Evolutionary conservation across 257 asterid genomes (phyloP), one percentile per base, ranked within the genome.

Genomic region (Solanum arcanum): DNA sequence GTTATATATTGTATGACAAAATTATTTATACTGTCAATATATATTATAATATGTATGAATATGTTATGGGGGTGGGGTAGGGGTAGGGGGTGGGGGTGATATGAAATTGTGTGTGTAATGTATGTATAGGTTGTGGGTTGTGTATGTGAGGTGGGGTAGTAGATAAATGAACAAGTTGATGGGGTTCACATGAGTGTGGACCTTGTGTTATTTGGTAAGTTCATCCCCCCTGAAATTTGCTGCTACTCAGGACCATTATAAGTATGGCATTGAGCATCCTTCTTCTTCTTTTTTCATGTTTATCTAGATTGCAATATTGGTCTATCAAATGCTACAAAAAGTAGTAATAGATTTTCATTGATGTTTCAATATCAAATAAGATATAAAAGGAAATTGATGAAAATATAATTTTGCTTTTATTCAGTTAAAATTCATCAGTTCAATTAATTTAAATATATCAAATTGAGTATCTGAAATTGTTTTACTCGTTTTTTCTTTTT

Each of bases 131-230:
- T 88, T 87, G 94, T 89, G 94, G 93, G 92, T 44, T 72, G 89
- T 37, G 90, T 89, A 84, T 88, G 90, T 89, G 89, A 75, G 52
- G 93, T 92, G 92, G 95, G 95, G 94, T 74, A 47, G 5, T 86
- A 37, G 69, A 83, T 82, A 81, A 86, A 90, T 73, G 89, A 87
- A 85, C 88, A 91, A 91, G 92, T 90, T 89, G 93, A 89, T 86
- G 92, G 90, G 92, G 89, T 91, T 92, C 94, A 94, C 95, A 92
- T 89, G 94, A 94, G 84, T 82, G 93, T 92, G 94, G 95, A 93
- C 93, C 94, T 78, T 76, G 62, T 52, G 86, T 86, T 70, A 46
- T 46, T 64, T 37, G 69, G 70, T 72, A 89, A 91, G 90, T 92
- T 89, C 96, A 92, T 92, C 94, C 92, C 95, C 96, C 96, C 95